Percentiles rank a stretch among this genome's conserved stretches.
Conservation (phyloP, 192 early-diverging fungal genomes). For the Pecoramyces ruminantium region DNA sequence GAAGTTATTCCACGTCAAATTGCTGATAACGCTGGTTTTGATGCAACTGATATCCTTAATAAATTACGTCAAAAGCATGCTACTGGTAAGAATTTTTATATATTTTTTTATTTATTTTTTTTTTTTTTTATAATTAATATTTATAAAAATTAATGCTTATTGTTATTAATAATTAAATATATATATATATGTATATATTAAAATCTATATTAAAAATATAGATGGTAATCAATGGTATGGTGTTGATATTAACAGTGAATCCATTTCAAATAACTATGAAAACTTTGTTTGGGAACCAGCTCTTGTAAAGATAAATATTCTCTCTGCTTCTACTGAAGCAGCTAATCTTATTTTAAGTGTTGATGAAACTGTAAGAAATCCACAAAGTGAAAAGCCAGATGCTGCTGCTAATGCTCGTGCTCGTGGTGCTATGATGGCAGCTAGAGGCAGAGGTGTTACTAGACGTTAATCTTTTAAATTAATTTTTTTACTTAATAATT, state of each 20-base stretch:
- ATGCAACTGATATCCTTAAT: constrained; percentile 94
- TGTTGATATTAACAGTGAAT: constrained; percentile 78
- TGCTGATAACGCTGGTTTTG: constrained; percentile 96
- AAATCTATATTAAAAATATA: neutral
- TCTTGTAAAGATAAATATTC: constrained; percentile 92
- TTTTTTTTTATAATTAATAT: no score
- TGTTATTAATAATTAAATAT: no score
- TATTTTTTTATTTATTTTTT: no score
- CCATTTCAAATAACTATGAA: constrained; percentile 74
- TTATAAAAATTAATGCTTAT: no score
- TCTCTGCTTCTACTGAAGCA: constrained; percentile 85
- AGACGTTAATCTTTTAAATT: neutral
- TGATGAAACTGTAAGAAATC: constrained; percentile 94
- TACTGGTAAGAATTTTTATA: constrained; percentile 18
- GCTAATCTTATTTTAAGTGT: constrained; percentile 90
- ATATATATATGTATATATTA: no score
- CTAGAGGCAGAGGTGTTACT: neutral
- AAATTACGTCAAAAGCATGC: constrained; percentile 88
- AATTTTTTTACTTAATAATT: no score
- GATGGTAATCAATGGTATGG: constrained; percentile 69
- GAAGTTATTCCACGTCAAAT: constrained; percentile 96
- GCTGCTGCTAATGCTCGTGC: constrained; percentile 7
- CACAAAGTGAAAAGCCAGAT: constrained; percentile 61
- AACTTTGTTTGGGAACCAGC: constrained; percentile 97
- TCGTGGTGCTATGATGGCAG: neutral